Evolutionary conservation across 352 stramenopile genomes (phyloP).

Genomic region (Globisporangium lucens): DNA sequence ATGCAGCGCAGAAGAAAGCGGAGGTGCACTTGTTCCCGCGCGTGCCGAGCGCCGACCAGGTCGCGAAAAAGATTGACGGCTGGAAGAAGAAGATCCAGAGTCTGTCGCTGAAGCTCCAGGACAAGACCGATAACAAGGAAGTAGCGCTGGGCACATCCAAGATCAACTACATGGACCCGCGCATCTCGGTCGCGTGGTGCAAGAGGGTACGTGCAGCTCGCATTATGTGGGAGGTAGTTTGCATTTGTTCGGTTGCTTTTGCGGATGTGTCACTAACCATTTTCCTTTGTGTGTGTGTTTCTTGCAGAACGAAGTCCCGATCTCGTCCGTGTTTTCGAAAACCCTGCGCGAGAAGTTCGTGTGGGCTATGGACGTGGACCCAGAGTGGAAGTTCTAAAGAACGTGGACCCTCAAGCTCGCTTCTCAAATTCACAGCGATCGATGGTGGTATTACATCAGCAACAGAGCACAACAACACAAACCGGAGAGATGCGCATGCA

Average conservation of each 20-base stretch:
- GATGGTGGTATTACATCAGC: not conserved
- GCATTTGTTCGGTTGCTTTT: constrained; percentile 11
- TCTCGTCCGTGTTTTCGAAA: constrained; percentile 98
- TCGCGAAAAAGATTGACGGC: constrained; percentile 93
- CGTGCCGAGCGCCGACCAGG: constrained; percentile 88
- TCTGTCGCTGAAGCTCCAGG: constrained; percentile 91
- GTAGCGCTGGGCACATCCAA: constrained; percentile 98
- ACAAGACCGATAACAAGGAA: constrained; percentile 99
- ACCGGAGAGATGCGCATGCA: not conserved
- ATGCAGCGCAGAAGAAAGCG: constrained; percentile 87
- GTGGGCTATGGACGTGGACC: constrained; percentile 98
- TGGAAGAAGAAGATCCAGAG: constrained; percentile 95
- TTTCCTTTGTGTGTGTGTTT: not conserved
- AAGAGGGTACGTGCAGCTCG: constrained; percentile 92
- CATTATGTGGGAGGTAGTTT: constrained; percentile 44
- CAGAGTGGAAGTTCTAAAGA: constrained; percentile 94
- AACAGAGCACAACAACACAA: not conserved
- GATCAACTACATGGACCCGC: constrained; percentile 99
- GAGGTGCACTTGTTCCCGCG: constrained; percentile 94
- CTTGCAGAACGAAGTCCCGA: constrained; percentile 92
- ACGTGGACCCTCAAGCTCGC: not conserved
- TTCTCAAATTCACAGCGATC: not conserved
- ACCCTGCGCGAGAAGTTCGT: constrained; percentile 99
- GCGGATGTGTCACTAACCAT: constrained; percentile 12
- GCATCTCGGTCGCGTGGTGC: constrained; percentile 99